These are phyloP conservation scores for Ochetophila trinervis DNA, from an alignment of 306 rosid species.

Conservation along the genomic window DNA sequence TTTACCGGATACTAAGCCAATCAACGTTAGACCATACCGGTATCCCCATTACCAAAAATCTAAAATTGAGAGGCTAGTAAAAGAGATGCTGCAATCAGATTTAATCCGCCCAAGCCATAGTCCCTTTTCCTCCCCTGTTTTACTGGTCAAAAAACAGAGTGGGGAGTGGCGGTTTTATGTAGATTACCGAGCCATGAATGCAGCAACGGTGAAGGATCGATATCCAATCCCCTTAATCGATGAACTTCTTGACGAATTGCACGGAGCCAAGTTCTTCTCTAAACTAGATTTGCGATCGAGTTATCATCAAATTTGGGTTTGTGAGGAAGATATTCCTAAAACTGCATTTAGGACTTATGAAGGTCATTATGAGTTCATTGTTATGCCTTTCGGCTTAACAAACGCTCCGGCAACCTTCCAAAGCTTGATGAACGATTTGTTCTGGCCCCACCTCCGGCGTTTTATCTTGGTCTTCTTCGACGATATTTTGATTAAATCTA, in stretches of 20 bases:
- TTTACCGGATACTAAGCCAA: not conserved
- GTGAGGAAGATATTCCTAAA: not conserved
- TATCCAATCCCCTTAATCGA: not conserved
- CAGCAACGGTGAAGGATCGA: not conserved
- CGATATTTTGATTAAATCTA: not conserved
- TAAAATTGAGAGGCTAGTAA: not conserved
- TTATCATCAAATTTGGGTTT: not conserved
- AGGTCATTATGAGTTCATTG: not conserved
- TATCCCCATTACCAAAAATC: not conserved
- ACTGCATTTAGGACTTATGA: not conserved
- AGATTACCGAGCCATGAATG: not conserved
- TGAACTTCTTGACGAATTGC: not conserved
- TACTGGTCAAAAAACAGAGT: not conserved
- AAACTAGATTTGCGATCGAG: not conserved
- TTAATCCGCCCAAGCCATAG: not conserved
- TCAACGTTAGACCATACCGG: not conserved
- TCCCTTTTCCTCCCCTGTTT: not conserved
- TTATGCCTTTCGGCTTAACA: not conserved
- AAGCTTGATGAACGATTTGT: not conserved
- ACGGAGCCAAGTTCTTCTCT: not conserved
- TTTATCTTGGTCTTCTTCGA: conserved; percentile 8
- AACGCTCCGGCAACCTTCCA: not conserved
- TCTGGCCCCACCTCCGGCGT: not conserved
- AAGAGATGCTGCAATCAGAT: not conserved
- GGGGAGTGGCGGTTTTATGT: not conserved